phyloP scores from a whole-genome alignment of 192 early-diverging fungal genomes.

The Coemansia sp. region DNA sequence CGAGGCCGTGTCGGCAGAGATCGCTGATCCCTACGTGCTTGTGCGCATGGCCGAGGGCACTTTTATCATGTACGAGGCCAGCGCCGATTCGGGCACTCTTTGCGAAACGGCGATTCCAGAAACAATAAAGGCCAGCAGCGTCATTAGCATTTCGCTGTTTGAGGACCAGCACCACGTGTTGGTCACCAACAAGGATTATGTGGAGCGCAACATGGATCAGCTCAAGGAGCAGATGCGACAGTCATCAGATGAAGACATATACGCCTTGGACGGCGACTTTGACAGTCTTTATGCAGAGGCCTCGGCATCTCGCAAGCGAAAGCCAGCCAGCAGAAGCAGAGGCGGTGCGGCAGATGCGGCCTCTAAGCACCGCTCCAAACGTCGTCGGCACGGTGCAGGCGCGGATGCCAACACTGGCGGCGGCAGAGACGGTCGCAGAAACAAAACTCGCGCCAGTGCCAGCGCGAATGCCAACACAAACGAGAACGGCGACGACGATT shows the following conservation, averaged over 20 bases:
- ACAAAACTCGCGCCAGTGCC: no score
- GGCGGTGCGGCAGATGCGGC: not conserved
- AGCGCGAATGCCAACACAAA: not conserved
- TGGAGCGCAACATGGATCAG: constrained; percentile 27
- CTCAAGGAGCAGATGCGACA: constrained; percentile 3
- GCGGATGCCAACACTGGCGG: not conserved
- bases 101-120: constrained; percentile 14
- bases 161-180: constrained; percentile 33
- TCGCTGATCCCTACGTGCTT: constrained; percentile 81
- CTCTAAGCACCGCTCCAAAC: not conserved
- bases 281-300: constrained; percentile 45
- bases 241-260: not conserved
- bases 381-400: constrained; percentile 18
- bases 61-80: constrained; percentile 60
- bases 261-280: constrained; percentile 21
- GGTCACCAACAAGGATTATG: constrained; percentile 32
- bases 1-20: constrained; percentile 67
- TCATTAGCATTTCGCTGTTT: constrained; percentile 36
- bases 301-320: constrained; percentile 16
- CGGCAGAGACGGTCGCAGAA: not conserved
- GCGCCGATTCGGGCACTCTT: constrained; percentile 49
- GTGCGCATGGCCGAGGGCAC: constrained; percentile 67
- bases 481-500: constrained; percentile 11
- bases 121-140: constrained; percentile 2
- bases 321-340: constrained; percentile 3